These are phyloP conservation scores for Infundibulicybe gibba DNA, from an alignment of 768 basidiomycete genomes.

Conservation along the genomic window DNA sequence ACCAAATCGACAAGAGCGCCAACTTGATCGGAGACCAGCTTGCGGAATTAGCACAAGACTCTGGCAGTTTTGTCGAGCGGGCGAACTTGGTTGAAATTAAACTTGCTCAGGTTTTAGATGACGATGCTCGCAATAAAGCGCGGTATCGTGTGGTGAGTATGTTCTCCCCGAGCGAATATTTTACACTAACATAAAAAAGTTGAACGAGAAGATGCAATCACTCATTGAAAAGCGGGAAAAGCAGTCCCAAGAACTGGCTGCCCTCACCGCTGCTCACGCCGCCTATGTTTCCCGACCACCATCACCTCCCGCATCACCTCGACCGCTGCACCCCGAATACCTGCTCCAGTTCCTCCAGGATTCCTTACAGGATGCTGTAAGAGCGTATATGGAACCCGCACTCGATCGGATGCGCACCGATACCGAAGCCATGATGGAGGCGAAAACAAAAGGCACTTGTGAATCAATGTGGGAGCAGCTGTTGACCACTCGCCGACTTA, in stretches of 20 bases:
- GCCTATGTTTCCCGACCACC: conserved; percentile 14
- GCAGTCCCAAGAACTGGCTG: conserved; percentile 14
- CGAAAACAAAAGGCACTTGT: conserved; percentile 18
- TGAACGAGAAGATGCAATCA: conserved; percentile 14
- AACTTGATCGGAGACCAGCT: conserved; percentile 16
- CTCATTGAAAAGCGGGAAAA: conserved; percentile 10
- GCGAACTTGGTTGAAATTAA: neutral
- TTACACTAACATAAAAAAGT: neutral
- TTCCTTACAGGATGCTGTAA: conserved; percentile 18
- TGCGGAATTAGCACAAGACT: conserved; percentile 12
- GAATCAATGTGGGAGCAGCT: conserved; percentile 20
- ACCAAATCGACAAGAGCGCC: conserved; percentile 9
- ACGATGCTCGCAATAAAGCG: conserved; percentile 2
- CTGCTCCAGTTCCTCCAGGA: conserved; percentile 19
- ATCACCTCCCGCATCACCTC: conserved; percentile 11
- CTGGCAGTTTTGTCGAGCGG: conserved; percentile 13
- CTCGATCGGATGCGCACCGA: conserved; percentile 16
- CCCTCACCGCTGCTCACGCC: conserved; percentile 19
- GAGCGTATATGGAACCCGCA: conserved; percentile 15
- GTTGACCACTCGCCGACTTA: conserved; percentile 11
- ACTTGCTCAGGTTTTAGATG: neutral
- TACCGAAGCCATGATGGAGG: conserved; percentile 16
- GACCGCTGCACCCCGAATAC: conserved; percentile 15
- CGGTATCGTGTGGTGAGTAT: neutral
- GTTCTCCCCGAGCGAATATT: no score